Evolutionary conservation across 2,329 filamentous ascomycete genomes (phyloP), one percentile per base, ranked within the genome.

Genomic region (Fusarium vanettenii): DNA sequence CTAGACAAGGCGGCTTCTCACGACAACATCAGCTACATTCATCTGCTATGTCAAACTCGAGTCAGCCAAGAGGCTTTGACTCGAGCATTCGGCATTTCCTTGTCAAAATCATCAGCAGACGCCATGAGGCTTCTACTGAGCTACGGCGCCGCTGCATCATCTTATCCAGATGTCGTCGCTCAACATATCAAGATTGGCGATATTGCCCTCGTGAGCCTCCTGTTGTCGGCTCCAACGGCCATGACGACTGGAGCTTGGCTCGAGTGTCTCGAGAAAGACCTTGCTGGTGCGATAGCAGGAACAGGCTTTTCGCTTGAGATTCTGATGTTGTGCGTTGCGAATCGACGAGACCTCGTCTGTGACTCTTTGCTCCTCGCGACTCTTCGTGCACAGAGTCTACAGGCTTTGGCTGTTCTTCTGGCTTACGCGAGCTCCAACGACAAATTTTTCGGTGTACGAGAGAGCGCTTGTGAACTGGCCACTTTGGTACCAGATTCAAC

Each of bases 21-120:
- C 9, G 20, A 69, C 5, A 74, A 68, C 2, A 18, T 68, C 7
- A 57, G 69, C 5, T 74, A 74, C 0, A 60, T 74, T 5, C 67
- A 74, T 5, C 45, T 74, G 13, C 3, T 74, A 0, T 74, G 71
- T 1, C 71, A 74, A 11, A 41, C 33, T 1, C 50, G 61, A 8
- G 43, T 56, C 0, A 67, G 56, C 1, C 71, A 74, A 29, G 25
- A 3, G 1, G 50, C 48, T 6, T 10, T 74, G 11, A 39, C 74
- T 6, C 57, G 64, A 3, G 56, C 68, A 1, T 50, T 74, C 16
- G 68, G 48, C 5, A 48, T 74, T 3, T 72, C 71, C 1, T 5
- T 74, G 5, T 65, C 39, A 3, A 69, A 35, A 2, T 16, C 41
- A 0, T 74, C 71, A 0, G 13, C 60, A 0, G 31, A 31, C 3